Evolutionary conservation across 1,284 basidiomycete species (phyloP), one percentile per base, ranked within the genome.

Genomic region (Mycosarcoma maydis): DNA sequence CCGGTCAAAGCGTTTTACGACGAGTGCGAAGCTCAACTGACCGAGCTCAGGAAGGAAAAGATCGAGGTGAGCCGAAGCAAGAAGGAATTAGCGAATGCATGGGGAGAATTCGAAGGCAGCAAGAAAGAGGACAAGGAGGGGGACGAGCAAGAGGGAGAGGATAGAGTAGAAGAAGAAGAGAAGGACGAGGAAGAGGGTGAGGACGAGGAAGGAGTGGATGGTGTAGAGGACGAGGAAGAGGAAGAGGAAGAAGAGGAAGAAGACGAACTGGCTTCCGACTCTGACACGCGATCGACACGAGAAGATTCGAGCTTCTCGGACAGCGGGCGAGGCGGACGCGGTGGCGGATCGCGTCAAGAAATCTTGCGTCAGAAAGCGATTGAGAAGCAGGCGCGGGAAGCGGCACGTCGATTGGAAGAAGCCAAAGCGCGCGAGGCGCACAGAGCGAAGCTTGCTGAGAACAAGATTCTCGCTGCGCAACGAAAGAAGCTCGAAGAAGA

Each of bases 31-130:
- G 87, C 90, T 70, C 89, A 90, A 68, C 83, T 98, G 59, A 98
- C 96, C 10, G 91, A 94, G 38, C 85, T 96, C 46, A 85, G 95
- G 68, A 98, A 98, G 84, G 92, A 95, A 82, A 92, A 94, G 82
- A 92, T 95, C 32, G 95, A 98, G 72, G 88, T 94, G 48, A 94
- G 94, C 82, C 86, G 94, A 61, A 86, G 89, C 72, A 90, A 90
- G 83, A 94, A 92, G 83, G 88, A 90, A 78, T 86, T 89, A 55
- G 72, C 86, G 52, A 90, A 92, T 79, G 89, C 90, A 72, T 90
- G 92, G 85, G 87, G 85, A 38, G 78, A 82, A n/a, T 85, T 91
- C 36, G 83, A 85, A 44, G 83, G 83, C 43, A 83, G 82, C 47
- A 49, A 61, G 34, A 70, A 62, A 34, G 48, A 53, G 8, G 69